These are phyloP conservation scores for Fusarium sp. DNA, from an alignment of 2,329 filamentous ascomycete species.

Conservation along the genomic window DNA sequence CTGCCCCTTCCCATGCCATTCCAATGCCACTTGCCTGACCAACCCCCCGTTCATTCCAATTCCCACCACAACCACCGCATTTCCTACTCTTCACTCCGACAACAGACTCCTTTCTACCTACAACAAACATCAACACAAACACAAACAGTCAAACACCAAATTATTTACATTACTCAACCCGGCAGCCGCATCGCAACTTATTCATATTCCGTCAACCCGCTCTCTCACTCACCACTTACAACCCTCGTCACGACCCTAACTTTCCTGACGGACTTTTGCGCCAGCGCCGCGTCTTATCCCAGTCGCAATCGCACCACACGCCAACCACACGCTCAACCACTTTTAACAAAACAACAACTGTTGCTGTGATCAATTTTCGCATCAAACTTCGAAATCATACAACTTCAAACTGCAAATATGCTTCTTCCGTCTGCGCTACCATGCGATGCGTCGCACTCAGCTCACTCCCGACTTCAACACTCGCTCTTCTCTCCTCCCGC, in stretches of 20 bases:
- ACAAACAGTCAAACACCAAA: conserved; percentile 30
- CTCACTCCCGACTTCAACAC: conserved; percentile 59
- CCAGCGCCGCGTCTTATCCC: conserved; percentile 29
- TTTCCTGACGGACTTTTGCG: conserved; percentile 28
- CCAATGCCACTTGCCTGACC: conserved; percentile 41
- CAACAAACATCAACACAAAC: conserved; percentile 41
- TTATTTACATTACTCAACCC: conserved; percentile 8
- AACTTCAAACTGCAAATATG: conserved; percentile 56
- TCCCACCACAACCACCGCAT: conserved; percentile 42
- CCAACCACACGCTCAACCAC: conserved; percentile 29
- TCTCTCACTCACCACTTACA: conserved; percentile 13
- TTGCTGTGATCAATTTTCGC: conserved; percentile 1
- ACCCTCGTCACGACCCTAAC: not conserved
- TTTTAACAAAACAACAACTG: conserved; percentile 26
- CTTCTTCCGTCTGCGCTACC: conserved; percentile 69
- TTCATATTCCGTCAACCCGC: not conserved
- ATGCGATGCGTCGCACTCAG: conserved; percentile 66
- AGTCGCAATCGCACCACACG: conserved; percentile 44
- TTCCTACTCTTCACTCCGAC: conserved; percentile 42
- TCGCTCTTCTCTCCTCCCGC: conserved; percentile 70
- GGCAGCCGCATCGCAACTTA: conserved; percentile 17
- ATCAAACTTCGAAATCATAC: conserved; percentile 1
- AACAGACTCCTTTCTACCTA: conserved; percentile 36
- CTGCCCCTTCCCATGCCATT: conserved; percentile 41
- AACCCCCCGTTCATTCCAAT: conserved; percentile 45